Conservation (phyloP, 1,139 yeast genomes). For the Scheffersomyces insectosa region DNA sequence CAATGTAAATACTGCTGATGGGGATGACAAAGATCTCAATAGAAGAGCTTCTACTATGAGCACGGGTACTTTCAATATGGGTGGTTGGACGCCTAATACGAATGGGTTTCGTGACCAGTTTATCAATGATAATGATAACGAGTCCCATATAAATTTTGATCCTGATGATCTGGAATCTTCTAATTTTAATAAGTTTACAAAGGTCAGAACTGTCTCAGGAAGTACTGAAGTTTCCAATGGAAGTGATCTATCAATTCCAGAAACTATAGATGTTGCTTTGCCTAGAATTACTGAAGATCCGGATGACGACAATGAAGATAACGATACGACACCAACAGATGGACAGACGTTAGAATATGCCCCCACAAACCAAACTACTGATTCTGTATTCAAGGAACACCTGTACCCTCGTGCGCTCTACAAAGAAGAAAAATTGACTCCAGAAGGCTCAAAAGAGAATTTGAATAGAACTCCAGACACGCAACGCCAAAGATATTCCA, state of each 20-base stretch:
- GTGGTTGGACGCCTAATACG: constrained; percentile 56
- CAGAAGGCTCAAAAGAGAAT: constrained; percentile 21
- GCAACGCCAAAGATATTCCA: constrained; percentile 20
- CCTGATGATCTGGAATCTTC: constrained; percentile 19
- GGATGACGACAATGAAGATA: constrained; percentile 25
- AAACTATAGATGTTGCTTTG: constrained; percentile 42
- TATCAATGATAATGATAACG: constrained; percentile 48
- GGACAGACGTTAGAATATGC: neutral
- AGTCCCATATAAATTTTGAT: constrained; percentile 37
- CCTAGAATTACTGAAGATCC: constrained; percentile 40
- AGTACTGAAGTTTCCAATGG: constrained; percentile 26
- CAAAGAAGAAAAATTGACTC: constrained; percentile 34
- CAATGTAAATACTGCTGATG: constrained; percentile 10
- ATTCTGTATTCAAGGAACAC: constrained; percentile 34
- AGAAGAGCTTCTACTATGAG: constrained; percentile 42
- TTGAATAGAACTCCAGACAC: constrained; percentile 6
- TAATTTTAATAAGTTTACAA: constrained; percentile 37
- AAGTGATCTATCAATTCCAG: constrained; percentile 40
- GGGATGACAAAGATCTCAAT: constrained; percentile 7
- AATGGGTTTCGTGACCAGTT: constrained; percentile 51
- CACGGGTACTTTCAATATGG: constrained; percentile 45
- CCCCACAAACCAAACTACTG: constrained; percentile 14
- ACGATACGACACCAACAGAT: neutral
- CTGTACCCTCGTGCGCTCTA: constrained; percentile 25
- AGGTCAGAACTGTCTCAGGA: constrained; percentile 26